A percentile compares a stretch with the other conserved stretches of the same genome.
phyloP scores from a whole-genome alignment of 1,139 yeast genomes.

The Wickerhamomyces sp. region DNA sequence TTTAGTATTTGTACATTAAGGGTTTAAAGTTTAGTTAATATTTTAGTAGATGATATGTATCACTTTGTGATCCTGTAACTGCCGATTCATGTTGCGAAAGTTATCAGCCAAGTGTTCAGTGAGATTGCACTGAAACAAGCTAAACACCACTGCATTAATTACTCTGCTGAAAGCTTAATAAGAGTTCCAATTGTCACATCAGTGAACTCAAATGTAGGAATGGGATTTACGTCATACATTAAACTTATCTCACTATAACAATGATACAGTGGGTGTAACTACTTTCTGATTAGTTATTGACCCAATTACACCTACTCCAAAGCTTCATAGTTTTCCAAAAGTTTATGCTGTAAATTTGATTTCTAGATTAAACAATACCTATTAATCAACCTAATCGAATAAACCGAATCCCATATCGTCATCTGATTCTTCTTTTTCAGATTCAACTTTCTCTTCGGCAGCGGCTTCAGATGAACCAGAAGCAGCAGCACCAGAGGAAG shows the following conservation, averaged over 20 bases:
- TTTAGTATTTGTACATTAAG: constrained; percentile 1
- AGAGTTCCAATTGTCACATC: too few relatives aligned
- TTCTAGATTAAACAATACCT: background rate
- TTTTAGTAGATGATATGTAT: background rate
- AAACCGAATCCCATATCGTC: constrained; percentile 84
- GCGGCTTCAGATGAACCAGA: constrained; percentile 63
- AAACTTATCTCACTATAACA: background rate
- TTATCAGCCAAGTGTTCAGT: too few relatives aligned
- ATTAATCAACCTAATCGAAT: constrained; percentile 44
- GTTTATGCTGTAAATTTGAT: background rate
- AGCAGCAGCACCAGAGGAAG: constrained; percentile 52
- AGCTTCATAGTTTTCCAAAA: too few relatives aligned
- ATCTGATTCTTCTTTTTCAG: constrained; percentile 58
- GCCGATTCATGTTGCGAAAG: background rate
- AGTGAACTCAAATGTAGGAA: too few relatives aligned
- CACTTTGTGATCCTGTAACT: background rate
- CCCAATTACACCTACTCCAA: too few relatives aligned
- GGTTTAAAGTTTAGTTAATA: background rate
- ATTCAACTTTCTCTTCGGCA: constrained; percentile 44
- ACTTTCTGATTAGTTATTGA: too few relatives aligned
- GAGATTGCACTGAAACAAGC: too few relatives aligned
- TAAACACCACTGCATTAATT: too few relatives aligned
- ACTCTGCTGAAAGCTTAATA: too few relatives aligned
- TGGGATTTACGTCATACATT: too few relatives aligned
- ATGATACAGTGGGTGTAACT: background rate